phyloP scores from a whole-genome alignment of 176 grass and related monocot species.

The Rhipidocladum racemiflorum region DNA sequence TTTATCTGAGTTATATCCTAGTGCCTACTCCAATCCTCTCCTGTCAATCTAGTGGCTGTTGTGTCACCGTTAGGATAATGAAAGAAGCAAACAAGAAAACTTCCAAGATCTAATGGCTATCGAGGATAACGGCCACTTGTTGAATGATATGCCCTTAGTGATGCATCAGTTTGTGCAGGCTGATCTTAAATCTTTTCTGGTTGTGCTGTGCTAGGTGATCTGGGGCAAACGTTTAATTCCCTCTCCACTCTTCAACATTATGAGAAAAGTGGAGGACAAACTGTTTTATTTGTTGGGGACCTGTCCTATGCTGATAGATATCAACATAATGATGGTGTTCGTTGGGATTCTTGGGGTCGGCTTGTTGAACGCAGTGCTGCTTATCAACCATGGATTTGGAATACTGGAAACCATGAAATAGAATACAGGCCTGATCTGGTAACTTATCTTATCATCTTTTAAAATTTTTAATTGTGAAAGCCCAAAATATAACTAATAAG shows the following conservation, averaged over 20 bases:
- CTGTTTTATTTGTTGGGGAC: conserved; percentile 83
- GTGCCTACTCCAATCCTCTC: not conserved
- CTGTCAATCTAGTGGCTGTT: not conserved
- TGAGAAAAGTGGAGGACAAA: conserved; percentile 64
- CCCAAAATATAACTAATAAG: not conserved
- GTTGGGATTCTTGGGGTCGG: conserved; percentile 91
- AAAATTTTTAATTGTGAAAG: not conserved
- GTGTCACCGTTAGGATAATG: not conserved
- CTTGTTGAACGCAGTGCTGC: conserved; percentile 75
- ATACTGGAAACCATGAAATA: conserved; percentile 94
- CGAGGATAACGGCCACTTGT: not conserved
- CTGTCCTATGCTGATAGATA: conserved; percentile 95
- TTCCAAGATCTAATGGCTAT: not conserved
- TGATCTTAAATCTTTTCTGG: not conserved
- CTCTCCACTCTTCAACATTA: conserved; percentile 95
- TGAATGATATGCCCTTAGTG: not conserved
- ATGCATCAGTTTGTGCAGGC: not conserved
- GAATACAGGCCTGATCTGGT: conserved; percentile 95
- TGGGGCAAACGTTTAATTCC: conserved; percentile 96
- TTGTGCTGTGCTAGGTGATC: conserved; percentile 64
- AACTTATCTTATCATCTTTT: conserved; percentile 25
- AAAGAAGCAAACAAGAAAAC: not conserved
- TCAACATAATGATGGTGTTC: conserved; percentile 73
- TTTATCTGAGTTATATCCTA: not conserved
- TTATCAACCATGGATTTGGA: conserved; percentile 94